Conservation (phyloP, 371 early-diverging fungal genomes). For the Parasitella parasitica region DNA sequence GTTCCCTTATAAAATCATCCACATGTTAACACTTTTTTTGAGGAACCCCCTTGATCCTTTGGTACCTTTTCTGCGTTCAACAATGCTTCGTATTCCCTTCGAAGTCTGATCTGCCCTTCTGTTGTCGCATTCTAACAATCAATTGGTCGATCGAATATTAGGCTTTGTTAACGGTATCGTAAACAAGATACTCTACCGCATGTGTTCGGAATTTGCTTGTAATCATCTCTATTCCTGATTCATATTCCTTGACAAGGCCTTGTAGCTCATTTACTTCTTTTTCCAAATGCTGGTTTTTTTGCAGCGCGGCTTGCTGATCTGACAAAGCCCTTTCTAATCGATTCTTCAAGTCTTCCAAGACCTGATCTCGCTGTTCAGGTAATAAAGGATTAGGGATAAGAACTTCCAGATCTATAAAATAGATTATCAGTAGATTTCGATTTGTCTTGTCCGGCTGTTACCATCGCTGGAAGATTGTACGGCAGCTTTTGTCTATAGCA, state of each 20-base stretch:
- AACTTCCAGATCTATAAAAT: neutral
- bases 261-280: slow-evolving; percentile 28
- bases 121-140: slow-evolving; percentile 25
- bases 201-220: slow-evolving; percentile 33
- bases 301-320: slow-evolving; percentile 11
- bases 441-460: neutral
- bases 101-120: slow-evolving; percentile 35
- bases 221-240: slow-evolving; percentile 26
- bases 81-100: slow-evolving; percentile 44
- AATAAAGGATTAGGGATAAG: neutral
- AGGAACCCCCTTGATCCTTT: neutral
- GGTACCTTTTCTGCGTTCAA: slow-evolving; percentile 48
- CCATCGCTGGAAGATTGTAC: slow-evolving; percentile 8
- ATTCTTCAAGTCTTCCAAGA: slow-evolving; percentile 10
- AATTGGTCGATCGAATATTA: neutral
- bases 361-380: slow-evolving; percentile 25
- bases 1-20: slow-evolving; percentile 20
- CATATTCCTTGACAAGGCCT: slow-evolving; percentile 35
- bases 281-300: slow-evolving; percentile 29
- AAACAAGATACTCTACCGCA: slow-evolving; percentile 18
- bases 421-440: neutral
- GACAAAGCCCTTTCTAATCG: slow-evolving; percentile 10
- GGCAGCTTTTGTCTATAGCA: slow-evolving; percentile 6
- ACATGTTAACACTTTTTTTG: neutral
- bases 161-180: neutral